Base-by-base conservation (phyloP, 2,329 filamentous ascomycete species). In the Myriosclerotinia duriaeana region DNA sequence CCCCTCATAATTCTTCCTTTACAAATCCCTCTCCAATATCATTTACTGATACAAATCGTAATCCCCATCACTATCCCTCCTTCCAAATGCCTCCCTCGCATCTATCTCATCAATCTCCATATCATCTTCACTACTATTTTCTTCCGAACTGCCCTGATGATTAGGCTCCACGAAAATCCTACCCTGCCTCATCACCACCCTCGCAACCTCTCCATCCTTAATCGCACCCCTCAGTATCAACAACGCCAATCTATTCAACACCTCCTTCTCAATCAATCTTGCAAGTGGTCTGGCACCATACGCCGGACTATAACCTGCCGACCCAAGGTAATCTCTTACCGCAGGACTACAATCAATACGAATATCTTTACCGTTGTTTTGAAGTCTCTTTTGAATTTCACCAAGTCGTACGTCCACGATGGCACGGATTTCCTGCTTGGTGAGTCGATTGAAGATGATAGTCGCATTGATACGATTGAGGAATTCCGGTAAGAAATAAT, bases 361-460 rank as follows among this genome's bases (percentile, higher is more conserved):
- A 62, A 99, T 90, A 71, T 96, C 94, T 74, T 93, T 89, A 67
- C 89, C 88, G 76, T 99, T 99, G 74, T 88, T 83, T 42, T 84
- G 80, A n/a, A 99, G 86, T 53, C 95, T 91, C 77, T 92, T 92
- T 84, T 99, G 95, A 69, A 99, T 94, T 77, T 99, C 95, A 3
- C 70, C 68, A 44, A 99, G 84, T 54, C 95, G 90, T 30, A 99
- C 84, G 76, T 99, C 95, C 69, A 99, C 95, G 76, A 99, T 98
- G 81, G 87, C 92, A 76, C 95, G 89, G 74, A 99, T 99, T 80
- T 99, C 95, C 66, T 80, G 83, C 77, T 88, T 90, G 4, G 91
- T 94, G 66, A 99, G 89, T 58, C 95, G 91, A 84, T 99, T 99
- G 87, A 99, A 99, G 80, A 99, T 97, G 80, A 99, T 93, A 65